Base-by-base conservation (phyloP, 306 rosid species). In the Gleditsia sinensis region DNA sequence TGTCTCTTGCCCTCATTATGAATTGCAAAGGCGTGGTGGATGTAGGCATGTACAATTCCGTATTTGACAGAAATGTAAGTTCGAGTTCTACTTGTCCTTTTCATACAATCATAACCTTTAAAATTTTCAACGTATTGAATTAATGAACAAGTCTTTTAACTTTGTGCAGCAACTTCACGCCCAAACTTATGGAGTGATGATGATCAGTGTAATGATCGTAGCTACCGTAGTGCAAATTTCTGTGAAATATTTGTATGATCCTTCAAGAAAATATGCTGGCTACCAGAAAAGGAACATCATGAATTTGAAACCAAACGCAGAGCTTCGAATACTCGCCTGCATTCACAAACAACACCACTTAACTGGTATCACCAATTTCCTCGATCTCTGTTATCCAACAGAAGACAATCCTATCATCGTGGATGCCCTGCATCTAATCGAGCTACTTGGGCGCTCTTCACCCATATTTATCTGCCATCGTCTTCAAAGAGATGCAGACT, bases 1-100 rank as follows among this genome's bases (percentile, higher is more conserved):
- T 89, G 4, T 25, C 80, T 14, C 48, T 92, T 9, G 72, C 91
- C 39, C 79, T 89, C 66, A 77, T 92, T 68, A 17, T 92, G 78
- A 77, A 83, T 75, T 25, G 72, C 82, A 92, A 83, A 83, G 96
- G 96, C 1, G 78, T 86, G 0, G 75, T 92, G n/a, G 84, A 92
- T 13, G 19, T 92, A 12, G 46, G 78, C 39, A 0, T 6, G 13
- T 81, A 46, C 60, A 21, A 54, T 19, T 0, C 9, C 4, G 17
- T 40, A 21, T 71, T 49, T 21, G 92, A 83, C 54, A 4, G 0
- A 3, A n/a, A 50, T 61, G 86, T 88, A 71, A 0, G 19, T 61
- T 3, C 21, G 1, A 0, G 10, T 56, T 56, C 21, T 17, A 23
- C 14, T 46, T 27, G 20, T 1, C 17, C 40, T 36, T 5, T 49